These are phyloP conservation scores for Coemansia sp. DNA, from an alignment of 192 early-diverging fungal genomes.

Conservation along the genomic window DNA sequence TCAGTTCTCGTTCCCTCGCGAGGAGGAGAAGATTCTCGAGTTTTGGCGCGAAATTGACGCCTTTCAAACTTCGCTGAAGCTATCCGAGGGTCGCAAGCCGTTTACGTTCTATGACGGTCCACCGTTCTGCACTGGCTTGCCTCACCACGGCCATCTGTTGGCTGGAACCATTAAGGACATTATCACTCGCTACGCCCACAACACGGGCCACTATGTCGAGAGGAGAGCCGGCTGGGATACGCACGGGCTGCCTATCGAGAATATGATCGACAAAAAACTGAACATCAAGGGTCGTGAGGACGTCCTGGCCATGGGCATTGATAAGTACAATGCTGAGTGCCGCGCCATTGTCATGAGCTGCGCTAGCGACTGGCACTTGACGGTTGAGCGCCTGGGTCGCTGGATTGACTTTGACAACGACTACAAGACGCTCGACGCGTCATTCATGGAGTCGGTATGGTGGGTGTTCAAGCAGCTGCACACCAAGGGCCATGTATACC, in stretches of 20 bases:
- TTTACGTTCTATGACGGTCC: constrained; percentile 99
- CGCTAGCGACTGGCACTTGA: constrained; percentile 86
- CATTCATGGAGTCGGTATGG: constrained; percentile 99
- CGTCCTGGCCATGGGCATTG: constrained; percentile 92
- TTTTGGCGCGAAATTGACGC: constrained; percentile 99
- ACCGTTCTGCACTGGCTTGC: constrained; percentile 97
- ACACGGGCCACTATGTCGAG: constrained; percentile 97
- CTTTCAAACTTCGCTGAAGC: constrained; percentile 86
- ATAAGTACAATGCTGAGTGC: constrained; percentile 97
- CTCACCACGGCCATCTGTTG: constrained; percentile 98
- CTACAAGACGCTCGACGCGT: constrained; percentile 95
- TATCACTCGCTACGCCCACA: constrained; percentile 94
- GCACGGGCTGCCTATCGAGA: constrained; percentile 81
- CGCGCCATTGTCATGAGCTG: constrained; percentile 97
- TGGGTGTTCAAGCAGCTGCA: constrained; percentile 98
- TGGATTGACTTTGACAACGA: constrained; percentile 99
- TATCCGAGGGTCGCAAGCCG: constrained; percentile 83
- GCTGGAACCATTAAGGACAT: constrained; percentile 99
- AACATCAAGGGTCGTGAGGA: constrained; percentile 74
- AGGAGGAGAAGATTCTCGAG: constrained; percentile 90
- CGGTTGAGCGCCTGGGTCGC: constrained; percentile 94
- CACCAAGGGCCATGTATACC: constrained; percentile 94
- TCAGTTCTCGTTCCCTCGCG: constrained; percentile 85
- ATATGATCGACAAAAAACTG: constrained; percentile 95
- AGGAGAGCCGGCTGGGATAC: constrained; percentile 96